Evolutionary conservation across 768 basidiomycete genomes (phyloP), one percentile per base, ranked within the genome.

Genomic region (Collybia sp.): DNA sequence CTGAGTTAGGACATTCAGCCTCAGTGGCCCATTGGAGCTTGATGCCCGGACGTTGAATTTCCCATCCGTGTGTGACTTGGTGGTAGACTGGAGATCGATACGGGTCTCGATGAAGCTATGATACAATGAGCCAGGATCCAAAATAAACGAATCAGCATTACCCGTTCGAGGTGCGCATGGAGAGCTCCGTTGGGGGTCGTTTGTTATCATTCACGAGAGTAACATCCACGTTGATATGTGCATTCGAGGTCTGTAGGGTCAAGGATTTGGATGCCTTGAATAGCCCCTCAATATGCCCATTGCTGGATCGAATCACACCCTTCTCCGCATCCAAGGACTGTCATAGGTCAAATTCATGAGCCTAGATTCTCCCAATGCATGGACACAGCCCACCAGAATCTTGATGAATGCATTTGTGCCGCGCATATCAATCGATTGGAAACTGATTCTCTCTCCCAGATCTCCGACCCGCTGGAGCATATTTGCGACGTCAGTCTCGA

Each of bases 401-500:
- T 48, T 43, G n/a, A 76, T 60, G 12, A 41, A 45, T 12, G 65
- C 63, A 42, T 73, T 71, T 6, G 61, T 54, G 18, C 69, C 66
- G 38, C 40, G 47, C 16, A 79, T 52, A 25, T 54, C 54, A 19
- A 80, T 50, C 0, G 43, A 44, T 2, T 65, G 59, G 43, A 81
- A 79, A 0, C 61, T 25, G 10, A 72, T 61, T 2, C 57, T 56
- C 18, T 59, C 51, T 17, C 50, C 51, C 12, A 78, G 56, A 10
- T 68, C 55, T 12, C 53, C 62, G 3, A 81, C 44, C 10, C 50
- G 47, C 16, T 79, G 71, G 31, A 38, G 44, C 36, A 69, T 74
- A 47, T 68, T 67, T 12, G 62, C 64, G 31, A 77, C 45, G 31
- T 65, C 57, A 3, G 77, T 78, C 46, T 69, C 63, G 19, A 81